Percentiles rank a stretch among this genome's conserved stretches.
Evolutionary conservation across 805 yeast species (phyloP).

Genomic region (Blastobotrys americana): DNA sequence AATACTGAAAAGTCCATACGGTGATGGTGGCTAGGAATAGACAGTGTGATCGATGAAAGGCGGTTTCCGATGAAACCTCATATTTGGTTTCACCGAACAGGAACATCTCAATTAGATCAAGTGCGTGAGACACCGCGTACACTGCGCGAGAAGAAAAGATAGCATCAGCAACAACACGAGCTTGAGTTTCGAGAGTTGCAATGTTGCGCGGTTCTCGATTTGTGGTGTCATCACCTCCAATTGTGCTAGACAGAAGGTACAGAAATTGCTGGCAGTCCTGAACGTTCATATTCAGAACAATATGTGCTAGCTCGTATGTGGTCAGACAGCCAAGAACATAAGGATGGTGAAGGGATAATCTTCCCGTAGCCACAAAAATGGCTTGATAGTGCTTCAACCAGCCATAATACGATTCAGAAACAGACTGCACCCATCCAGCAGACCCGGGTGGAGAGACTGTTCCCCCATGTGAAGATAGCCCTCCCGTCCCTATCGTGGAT

Average conservation of each 20-base stretch:
- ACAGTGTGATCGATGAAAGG: slow-evolving; percentile 23
- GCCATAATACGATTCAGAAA: slow-evolving; percentile 18
- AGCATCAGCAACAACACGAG: slow-evolving; percentile 11
- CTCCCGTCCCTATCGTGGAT: too few species aligned
- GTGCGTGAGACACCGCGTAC: slow-evolving; percentile 18
- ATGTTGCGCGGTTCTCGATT: not conserved
- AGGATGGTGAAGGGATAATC: slow-evolving; percentile 21
- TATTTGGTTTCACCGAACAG: slow-evolving; percentile 13
- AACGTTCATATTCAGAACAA: slow-evolving; percentile 17
- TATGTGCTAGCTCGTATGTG: slow-evolving; percentile 22
- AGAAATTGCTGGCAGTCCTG: slow-evolving; percentile 14
- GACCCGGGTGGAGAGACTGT: slow-evolving; percentile 1
- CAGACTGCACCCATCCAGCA: slow-evolving; percentile 10
- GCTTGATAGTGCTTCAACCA: slow-evolving; percentile 21
- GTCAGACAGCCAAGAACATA: slow-evolving; percentile 22
- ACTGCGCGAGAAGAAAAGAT: slow-evolving; percentile 7
- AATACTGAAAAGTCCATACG: slow-evolving; percentile 17
- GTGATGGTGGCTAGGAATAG: slow-evolving; percentile 16
- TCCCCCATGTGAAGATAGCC: not conserved
- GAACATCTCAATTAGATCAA: slow-evolving; percentile 22
- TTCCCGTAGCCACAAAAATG: slow-evolving; percentile 18
- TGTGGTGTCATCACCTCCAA: slow-evolving; percentile 1
- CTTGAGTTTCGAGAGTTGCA: slow-evolving; percentile 1
- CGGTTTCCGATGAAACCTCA: slow-evolving; percentile 21
- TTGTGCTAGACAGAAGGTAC: slow-evolving; percentile 5